Percentiles rank a stretch among this genome's conserved stretches.
These are phyloP conservation scores for Podila clonocystis DNA, from an alignment of 192 early-diverging fungal genomes.

Conservation along the genomic window DNA sequence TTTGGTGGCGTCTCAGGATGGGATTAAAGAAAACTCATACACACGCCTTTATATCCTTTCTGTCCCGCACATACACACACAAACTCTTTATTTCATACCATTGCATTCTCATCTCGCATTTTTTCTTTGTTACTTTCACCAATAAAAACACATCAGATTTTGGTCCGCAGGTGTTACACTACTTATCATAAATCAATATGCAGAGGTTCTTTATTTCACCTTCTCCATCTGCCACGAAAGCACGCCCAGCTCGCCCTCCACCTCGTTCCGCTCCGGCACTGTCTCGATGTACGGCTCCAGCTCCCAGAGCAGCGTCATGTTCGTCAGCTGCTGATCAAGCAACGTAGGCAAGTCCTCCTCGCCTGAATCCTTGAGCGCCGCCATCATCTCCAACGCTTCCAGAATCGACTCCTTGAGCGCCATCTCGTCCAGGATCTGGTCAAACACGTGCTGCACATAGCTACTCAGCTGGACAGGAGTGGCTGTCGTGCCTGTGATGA, in stretches of 20 bases:
- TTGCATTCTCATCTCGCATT: background rate
- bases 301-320: constrained; percentile 37
- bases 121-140: background rate
- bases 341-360: constrained; percentile 35
- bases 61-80: background rate
- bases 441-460: constrained; percentile 27
- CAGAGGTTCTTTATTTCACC: constrained; percentile 40
- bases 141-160: background rate
- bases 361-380: constrained; percentile 29
- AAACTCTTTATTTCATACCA: background rate
- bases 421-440: constrained; percentile 34
- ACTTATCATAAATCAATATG: no score
- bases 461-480: constrained; percentile 21
- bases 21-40: constrained; percentile 18
- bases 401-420: constrained; percentile 32
- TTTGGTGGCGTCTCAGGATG: constrained; percentile 42
- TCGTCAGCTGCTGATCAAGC: constrained; percentile 42
- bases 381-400: constrained; percentile 37
- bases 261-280: constrained; percentile 22
- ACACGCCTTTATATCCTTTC: background rate
- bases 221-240: constrained; percentile 47
- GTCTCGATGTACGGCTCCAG: constrained; percentile 47
- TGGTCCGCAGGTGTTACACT: background rate
- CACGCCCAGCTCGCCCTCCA: constrained; percentile 19
- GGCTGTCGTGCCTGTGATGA: constrained; percentile 28